phyloP scores from a whole-genome alignment of 805 yeast genomes.

The Wickerhamomyces alni region DNA sequence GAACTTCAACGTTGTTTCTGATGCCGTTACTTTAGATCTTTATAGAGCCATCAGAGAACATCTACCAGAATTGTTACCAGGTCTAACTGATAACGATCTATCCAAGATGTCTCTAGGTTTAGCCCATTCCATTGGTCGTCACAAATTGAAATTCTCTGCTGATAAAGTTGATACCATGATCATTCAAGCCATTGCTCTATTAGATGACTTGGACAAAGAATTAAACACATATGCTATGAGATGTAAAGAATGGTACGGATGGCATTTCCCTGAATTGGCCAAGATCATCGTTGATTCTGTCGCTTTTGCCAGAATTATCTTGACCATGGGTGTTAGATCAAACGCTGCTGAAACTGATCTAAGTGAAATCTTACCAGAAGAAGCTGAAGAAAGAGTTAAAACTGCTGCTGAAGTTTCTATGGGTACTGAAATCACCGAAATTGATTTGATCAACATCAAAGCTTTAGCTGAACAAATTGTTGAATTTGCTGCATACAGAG shows the following conservation, averaged over 20 bases:
- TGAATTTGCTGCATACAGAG: slow-evolving; percentile 94
- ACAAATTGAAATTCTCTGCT: slow-evolving; percentile 93
- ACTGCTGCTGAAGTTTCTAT: slow-evolving; percentile 97
- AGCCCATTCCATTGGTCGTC: slow-evolving; percentile 98
- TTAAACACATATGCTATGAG: slow-evolving; percentile 98
- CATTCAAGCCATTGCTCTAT: slow-evolving; percentile 95
- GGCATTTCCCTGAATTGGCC: slow-evolving; percentile 99
- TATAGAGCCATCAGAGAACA: slow-evolving; percentile 94
- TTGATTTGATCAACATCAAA: slow-evolving; percentile 81
- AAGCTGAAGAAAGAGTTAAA: slow-evolving; percentile 85
- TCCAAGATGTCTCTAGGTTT: slow-evolving; percentile 96
- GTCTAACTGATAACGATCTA: slow-evolving; percentile 76
- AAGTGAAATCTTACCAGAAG: slow-evolving; percentile 88
- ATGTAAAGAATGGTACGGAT: slow-evolving; percentile 99
- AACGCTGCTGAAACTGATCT: slow-evolving; percentile 88
- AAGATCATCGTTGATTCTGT: slow-evolving; percentile 94
- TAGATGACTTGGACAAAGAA: slow-evolving; percentile 96
- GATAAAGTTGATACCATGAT: slow-evolving; percentile 99
- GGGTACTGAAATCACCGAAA: slow-evolving; percentile 98
- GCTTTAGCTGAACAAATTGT: slow-evolving; percentile 94
- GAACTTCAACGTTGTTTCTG: slow-evolving; percentile 83
- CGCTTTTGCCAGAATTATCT: slow-evolving; percentile 91
- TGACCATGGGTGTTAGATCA: slow-evolving; percentile 90
- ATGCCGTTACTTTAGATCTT: slow-evolving; percentile 90
- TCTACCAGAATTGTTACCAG: slow-evolving; percentile 91